Percentiles rank a stretch among this genome's conserved stretches.
Conservation (phyloP, 2,329 filamentous ascomycete genomes). For the Trichoderma lentiforme region DNA sequence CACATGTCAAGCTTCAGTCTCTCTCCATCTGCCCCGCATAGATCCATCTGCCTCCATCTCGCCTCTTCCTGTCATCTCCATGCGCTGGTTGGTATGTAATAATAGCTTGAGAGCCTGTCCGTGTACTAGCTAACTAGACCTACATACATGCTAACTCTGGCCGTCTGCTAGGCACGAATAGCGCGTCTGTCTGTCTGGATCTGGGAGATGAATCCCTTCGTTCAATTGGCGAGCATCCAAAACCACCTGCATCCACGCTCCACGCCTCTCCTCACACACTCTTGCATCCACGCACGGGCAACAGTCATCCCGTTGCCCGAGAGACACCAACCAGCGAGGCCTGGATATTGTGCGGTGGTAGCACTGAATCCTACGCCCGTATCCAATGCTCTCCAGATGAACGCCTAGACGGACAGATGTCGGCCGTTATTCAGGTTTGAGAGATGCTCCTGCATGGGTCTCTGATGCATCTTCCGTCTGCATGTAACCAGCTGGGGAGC, state of each 20-base stretch:
- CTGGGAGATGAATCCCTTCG: background rate
- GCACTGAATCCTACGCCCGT: constrained; percentile 16
- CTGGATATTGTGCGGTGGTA: constrained; percentile 5
- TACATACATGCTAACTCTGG: background rate
- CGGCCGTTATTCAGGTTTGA: constrained; percentile 1
- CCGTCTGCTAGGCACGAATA: background rate
- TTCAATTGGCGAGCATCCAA: background rate
- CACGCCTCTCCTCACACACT: background rate
- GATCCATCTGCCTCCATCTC: constrained; percentile 11
- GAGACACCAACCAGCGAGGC: constrained; percentile 11
- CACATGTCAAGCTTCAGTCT: background rate
- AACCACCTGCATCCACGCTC: background rate
- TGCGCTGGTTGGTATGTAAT: background rate
- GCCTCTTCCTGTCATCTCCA: background rate
- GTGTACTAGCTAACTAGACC: background rate
- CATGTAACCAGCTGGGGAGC: constrained; percentile 13
- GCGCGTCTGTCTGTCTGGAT: background rate
- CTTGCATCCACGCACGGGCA: background rate
- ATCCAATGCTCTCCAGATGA: background rate
- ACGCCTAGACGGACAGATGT: constrained; percentile 14
- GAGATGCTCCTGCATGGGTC: constrained; percentile 7
- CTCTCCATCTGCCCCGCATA: constrained; percentile 10
- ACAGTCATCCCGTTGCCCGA: constrained; percentile 12
- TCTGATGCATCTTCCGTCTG: constrained; percentile 12
- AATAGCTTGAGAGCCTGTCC: background rate